These are phyloP conservation scores for Rubia occidens DNA, from an alignment of 305 asterid genomes.

Conservation along the genomic window DNA sequence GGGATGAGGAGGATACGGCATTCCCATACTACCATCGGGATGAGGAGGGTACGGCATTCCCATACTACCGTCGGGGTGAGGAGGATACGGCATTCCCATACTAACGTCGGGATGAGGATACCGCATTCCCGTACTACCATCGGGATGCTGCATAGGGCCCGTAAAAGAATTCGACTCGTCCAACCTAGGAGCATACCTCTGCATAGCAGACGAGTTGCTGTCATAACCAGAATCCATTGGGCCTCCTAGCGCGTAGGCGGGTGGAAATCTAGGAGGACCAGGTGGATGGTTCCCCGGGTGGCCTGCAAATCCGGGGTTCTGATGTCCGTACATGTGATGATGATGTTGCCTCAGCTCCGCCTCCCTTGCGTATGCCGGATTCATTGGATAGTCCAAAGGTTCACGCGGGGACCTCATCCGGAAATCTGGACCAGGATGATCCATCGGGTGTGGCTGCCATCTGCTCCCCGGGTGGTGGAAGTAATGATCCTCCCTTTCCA, in stretches of 20 bases:
- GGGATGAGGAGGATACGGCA: background rate
- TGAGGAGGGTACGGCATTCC: background rate
- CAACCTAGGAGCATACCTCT: constrained; percentile 47
- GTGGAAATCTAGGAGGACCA: constrained; percentile 19
- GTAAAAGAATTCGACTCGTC: constrained; percentile 30
- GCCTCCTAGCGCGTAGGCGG: constrained; percentile 12
- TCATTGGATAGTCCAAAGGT: constrained; percentile 21
- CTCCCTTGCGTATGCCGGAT: constrained; percentile 24
- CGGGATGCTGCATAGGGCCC: constrained; percentile 3
- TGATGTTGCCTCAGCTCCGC: constrained; percentile 20
- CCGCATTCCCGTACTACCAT: background rate
- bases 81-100: background rate
- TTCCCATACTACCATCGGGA: constrained; percentile 1
- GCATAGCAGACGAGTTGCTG: constrained; percentile 31
- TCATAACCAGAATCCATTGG: constrained; percentile 19
- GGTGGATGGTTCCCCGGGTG: constrained; percentile 22
- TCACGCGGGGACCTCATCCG: constrained; percentile 23
- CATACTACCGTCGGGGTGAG: background rate
- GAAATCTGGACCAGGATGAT: constrained; percentile 24
- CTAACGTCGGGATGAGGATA: background rate
- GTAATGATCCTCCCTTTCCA: constrained; percentile 21
- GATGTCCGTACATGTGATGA: constrained; percentile 19
- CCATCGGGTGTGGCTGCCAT: constrained; percentile 12
- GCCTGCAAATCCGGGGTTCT: constrained; percentile 22
- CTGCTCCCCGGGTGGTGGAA: constrained; percentile 11